These are phyloP conservation scores for Vinca minor DNA, from an alignment of 257 asterid species.

Conservation along the genomic window DNA sequence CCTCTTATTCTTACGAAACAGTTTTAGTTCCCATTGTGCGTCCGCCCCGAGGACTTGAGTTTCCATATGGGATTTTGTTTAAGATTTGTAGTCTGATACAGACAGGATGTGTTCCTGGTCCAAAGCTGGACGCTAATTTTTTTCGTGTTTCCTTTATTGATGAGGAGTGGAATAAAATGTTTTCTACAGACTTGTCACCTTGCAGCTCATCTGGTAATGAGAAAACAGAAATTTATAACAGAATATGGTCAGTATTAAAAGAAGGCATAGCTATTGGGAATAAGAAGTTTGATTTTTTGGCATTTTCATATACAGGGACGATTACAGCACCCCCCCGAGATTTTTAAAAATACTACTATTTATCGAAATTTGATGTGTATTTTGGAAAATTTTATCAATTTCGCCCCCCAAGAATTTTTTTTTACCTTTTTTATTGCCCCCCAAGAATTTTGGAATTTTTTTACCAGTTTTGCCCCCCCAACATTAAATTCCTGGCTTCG, in stretches of 20 bases:
- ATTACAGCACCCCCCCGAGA: too few species aligned
- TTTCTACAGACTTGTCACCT: conserved; percentile 48
- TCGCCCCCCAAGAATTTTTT: too few species aligned
- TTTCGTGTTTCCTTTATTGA: conserved; percentile 86
- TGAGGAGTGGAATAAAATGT: conserved; percentile 78
- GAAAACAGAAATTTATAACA: conserved; percentile 47
- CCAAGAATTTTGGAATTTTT: too few species aligned
- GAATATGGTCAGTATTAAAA: conserved; percentile 49
- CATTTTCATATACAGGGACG: too few species aligned
- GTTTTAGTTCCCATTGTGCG: conserved; percentile 58
- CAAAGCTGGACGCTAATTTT: conserved; percentile 41
- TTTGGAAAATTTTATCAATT: too few species aligned
- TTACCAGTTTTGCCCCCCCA: too few species aligned
- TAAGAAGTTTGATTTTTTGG: conserved; percentile 71
- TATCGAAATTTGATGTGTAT: too few species aligned
- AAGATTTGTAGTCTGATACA: conserved; percentile 66
- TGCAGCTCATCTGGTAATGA: conserved; percentile 26
- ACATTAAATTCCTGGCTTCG: too few species aligned
- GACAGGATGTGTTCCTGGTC: conserved; percentile 76
- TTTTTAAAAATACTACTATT: too few species aligned
- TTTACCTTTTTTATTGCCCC: too few species aligned
- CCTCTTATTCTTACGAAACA: conserved; percentile 31
- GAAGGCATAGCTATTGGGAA: conserved; percentile 66
- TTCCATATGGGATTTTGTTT: conserved; percentile 59
- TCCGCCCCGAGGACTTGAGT: conserved; percentile 34